Conservation (phyloP, 345 rosid genomes). For the Lumnitzera racemosa region DNA sequence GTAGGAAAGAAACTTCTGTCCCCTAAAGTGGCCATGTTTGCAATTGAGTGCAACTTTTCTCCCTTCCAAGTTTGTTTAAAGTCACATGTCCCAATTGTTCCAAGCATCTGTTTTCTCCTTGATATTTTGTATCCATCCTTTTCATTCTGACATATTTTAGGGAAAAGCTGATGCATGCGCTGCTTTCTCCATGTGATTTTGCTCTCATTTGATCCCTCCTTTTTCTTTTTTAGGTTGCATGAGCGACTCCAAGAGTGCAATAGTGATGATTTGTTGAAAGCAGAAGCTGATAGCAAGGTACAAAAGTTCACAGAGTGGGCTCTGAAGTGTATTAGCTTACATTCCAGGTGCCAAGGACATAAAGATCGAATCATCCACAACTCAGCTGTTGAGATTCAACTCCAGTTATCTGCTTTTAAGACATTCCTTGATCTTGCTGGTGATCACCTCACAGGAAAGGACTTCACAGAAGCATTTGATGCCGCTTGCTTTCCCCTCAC, state of each 20-base stretch:
- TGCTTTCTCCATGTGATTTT: slow-evolving; percentile 3
- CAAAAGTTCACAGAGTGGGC: slow-evolving; percentile 99
- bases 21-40: too few species aligned
- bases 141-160: too few species aligned
- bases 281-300: slow-evolving; percentile 89
- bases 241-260: slow-evolving; percentile 94
- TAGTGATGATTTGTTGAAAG: slow-evolving; percentile 85
- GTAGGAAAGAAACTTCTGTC: too few species aligned
- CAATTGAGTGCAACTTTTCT: too few species aligned
- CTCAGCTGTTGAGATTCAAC: slow-evolving; percentile 82
- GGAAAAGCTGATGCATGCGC: neutral
- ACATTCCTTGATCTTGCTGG: slow-evolving; percentile 82
- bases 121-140: too few species aligned
- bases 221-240: slow-evolving; percentile 57
- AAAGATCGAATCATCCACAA: slow-evolving; percentile 52
- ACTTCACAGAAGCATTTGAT: slow-evolving; percentile 97
- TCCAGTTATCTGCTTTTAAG: slow-evolving; percentile 90
- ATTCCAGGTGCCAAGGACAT: slow-evolving; percentile 73
- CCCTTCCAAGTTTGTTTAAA: too few species aligned
- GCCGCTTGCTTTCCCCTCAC: slow-evolving; percentile 98
- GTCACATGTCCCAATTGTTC: too few species aligned
- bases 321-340: slow-evolving; percentile 81
- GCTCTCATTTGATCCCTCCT: slow-evolving; percentile 8
- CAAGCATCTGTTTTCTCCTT: too few species aligned
- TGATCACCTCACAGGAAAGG: slow-evolving; percentile 85